These are phyloP conservation scores for Pseudonitzschia multiseries DNA, from an alignment of 108 stramenopile species.

Conservation along the genomic window DNA sequence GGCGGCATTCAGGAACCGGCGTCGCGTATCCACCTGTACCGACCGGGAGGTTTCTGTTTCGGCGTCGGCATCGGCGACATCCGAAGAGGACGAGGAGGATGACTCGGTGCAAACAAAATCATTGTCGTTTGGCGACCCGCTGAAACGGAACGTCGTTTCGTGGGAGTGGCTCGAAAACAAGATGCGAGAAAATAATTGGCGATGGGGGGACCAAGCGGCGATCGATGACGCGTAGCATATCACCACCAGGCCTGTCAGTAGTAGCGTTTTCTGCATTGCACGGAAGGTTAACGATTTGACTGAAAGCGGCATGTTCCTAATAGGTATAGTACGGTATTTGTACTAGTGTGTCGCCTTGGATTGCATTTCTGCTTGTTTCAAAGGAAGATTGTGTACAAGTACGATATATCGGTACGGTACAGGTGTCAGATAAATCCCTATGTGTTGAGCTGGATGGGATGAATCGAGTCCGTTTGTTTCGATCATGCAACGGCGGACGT, in stretches of 20 bases:
- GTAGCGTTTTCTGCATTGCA: background rate
- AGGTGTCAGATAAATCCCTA: too few species aligned
- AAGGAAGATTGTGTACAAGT: too few species aligned
- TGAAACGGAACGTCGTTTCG: background rate
- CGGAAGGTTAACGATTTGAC: background rate
- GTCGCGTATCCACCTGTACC: slow-evolving; percentile 9
- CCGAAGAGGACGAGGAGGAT: background rate
- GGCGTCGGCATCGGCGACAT: background rate
- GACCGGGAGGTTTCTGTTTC: too few species aligned
- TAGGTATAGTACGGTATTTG: background rate
- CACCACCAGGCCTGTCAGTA: too few species aligned
- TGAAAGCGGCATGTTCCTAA: background rate
- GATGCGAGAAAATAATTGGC: background rate
- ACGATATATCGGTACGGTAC: too few species aligned
- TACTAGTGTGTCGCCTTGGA: too few species aligned
- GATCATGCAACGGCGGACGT: too few species aligned
- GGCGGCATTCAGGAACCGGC: slow-evolving; percentile 22
- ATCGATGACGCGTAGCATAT: background rate
- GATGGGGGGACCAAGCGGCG: background rate
- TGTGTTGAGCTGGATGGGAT: too few species aligned
- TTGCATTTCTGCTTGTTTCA: too few species aligned
- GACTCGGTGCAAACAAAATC: too few species aligned
- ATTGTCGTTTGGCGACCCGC: too few species aligned
- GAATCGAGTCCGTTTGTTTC: too few species aligned
- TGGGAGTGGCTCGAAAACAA: background rate